These are phyloP conservation scores for Venturia oleaginea DNA, from an alignment of 2,329 filamentous ascomycete genomes.

Conservation along the genomic window DNA sequence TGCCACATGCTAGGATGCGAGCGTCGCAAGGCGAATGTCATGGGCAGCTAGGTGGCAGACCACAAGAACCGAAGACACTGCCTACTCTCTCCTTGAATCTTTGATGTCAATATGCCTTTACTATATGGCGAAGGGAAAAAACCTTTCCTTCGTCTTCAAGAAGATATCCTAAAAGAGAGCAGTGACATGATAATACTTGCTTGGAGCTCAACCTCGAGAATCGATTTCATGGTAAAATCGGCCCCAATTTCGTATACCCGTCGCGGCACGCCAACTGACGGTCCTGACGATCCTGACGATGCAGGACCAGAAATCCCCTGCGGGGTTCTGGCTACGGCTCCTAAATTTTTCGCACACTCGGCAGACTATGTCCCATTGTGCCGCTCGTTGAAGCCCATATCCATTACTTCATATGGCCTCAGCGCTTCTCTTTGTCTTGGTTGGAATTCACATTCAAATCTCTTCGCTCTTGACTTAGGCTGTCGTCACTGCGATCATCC, in stretches of 20 bases:
- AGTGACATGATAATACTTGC: constrained; percentile 11
- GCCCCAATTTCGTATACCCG: too few species aligned
- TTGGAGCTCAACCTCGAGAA: background rate
- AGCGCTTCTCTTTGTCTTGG: background rate
- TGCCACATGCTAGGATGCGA: background rate
- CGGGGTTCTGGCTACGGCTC: background rate
- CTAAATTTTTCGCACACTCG: background rate
- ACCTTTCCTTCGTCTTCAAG: constrained; percentile 10
- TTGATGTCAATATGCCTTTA: constrained; percentile 13
- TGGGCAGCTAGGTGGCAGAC: constrained; percentile 8
- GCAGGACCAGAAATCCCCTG: too few species aligned
- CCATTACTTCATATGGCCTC: background rate
- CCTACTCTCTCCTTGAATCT: constrained; percentile 12
- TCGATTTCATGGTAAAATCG: too few species aligned
- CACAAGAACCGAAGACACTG: constrained; percentile 6
- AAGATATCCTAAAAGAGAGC: constrained; percentile 10
- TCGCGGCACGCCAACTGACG: too few species aligned
- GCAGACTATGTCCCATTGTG: background rate
- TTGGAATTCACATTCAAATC: too few species aligned
- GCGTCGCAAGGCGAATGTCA: constrained; percentile 9
- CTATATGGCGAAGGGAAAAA: constrained; percentile 11
- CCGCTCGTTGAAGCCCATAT: background rate
- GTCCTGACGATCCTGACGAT: too few species aligned
- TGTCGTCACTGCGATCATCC: background rate
- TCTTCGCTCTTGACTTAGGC: background rate